These are phyloP conservation scores for Xylaria acuta DNA, from an alignment of 495 filamentous ascomycete species.

Conservation along the genomic window DNA sequence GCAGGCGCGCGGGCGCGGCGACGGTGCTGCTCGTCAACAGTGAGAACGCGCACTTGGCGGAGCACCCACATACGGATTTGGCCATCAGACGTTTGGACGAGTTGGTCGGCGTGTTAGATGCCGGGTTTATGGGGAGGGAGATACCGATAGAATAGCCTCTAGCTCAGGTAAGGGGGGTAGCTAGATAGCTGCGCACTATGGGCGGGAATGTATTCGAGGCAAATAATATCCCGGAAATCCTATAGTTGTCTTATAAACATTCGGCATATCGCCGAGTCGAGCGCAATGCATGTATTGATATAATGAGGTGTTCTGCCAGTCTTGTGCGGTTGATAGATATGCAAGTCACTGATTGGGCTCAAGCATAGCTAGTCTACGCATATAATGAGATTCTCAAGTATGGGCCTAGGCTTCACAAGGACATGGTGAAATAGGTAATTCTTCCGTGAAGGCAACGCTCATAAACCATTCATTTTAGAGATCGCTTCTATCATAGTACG, in stretches of 20 bases:
- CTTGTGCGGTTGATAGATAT: neutral
- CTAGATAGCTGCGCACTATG: neutral
- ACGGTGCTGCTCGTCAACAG: constrained; percentile 88
- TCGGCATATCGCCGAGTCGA: neutral
- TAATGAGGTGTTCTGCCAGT: neutral
- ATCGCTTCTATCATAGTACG: constrained; percentile 16
- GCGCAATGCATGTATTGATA: neutral
- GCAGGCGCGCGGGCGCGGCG: constrained; percentile 80
- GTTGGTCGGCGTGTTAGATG: constrained; percentile 71
- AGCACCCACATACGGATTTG: constrained; percentile 80
- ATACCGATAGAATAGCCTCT: constrained; percentile 16
- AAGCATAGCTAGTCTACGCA: neutral
- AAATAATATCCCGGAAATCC: neutral
- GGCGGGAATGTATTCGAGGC: neutral
- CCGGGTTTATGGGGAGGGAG: constrained; percentile 62
- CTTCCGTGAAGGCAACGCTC: neutral
- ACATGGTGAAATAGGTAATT: neutral
- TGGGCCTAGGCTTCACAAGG: neutral
- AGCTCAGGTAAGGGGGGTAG: neutral
- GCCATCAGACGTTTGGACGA: constrained; percentile 72
- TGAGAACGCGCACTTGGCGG: constrained; percentile 72
- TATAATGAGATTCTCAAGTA: neutral
- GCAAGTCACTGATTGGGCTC: neutral
- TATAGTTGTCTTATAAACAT: neutral
- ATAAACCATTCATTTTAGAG: constrained; percentile 9